Evolutionary conservation across 2,329 filamentous ascomycete genomes (phyloP), one percentile per base, ranked within the genome.

Genomic region (Sporothrix phasma): DNA sequence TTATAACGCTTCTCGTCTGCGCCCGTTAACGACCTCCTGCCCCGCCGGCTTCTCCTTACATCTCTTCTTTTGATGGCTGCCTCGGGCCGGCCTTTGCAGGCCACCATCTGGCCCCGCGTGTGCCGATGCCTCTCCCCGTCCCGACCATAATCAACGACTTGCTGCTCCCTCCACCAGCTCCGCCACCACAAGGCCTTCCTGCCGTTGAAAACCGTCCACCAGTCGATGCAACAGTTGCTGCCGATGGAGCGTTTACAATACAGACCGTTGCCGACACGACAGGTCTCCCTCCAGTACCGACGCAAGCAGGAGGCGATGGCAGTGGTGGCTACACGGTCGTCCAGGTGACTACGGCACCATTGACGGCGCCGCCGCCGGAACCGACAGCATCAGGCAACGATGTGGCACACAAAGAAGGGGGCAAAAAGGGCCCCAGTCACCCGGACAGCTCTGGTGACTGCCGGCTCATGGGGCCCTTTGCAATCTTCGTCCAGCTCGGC

Each of bases 381-480:
- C 34, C 54, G 4, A 43, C 54, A 43, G 15, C 34, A n/a, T 15
- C 54, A n/a, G 34, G 37, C 22, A 43, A 24, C 22, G 26, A 15
- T 6, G 34, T 11, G n/a, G 26, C 54, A 22, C 34, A 43, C 5
- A 45, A 22, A 19, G 53, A 62, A 26, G 61, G 54, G 41, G 29
- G 34, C 47, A 49, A 51, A 26, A 56, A 61, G 5, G 64, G 64
- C 22, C 64, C 64, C 17, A 47, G 62, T 61, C 47, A 61, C 31
- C 17, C 39, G 19, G 62, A 64, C 26, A 31, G 83, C 37, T 82
- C 81, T 61, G 90, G 88, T 69, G 90, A 96, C 76, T 99, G 94
- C 75, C 83, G 88, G 68, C 82, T 99, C 10, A 81, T 99, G 2
- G 94, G 94, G 0, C 84, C 92, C 3, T 99, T 97, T 73, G 93